A percentile compares a stretch with the other conserved stretches of the same genome.
These are phyloP conservation scores for Phytopythium oedochilum DNA, from an alignment of 352 stramenopile genomes.

Conservation along the genomic window DNA sequence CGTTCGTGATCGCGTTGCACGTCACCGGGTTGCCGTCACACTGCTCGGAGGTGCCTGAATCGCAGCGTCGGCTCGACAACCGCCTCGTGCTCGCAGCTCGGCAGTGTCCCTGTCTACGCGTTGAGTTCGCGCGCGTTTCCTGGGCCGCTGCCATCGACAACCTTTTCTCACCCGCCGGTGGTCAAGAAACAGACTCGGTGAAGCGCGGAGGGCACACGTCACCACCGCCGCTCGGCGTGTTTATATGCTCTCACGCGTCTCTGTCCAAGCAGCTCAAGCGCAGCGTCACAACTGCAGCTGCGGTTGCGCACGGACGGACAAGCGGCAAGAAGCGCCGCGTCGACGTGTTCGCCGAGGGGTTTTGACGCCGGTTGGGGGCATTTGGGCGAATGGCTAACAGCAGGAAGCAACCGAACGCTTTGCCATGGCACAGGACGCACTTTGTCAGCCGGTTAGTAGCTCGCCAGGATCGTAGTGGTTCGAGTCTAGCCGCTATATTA, in stretches of 20 bases:
- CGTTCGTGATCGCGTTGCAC: not conserved
- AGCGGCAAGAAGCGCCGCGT: not conserved
- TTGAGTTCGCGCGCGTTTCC: constrained; percentile 5
- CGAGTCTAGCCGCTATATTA: no score
- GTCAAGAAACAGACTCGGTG: constrained; percentile 4
- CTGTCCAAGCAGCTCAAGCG: constrained; percentile 23
- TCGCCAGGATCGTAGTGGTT: no score
- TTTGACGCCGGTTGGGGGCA: constrained; percentile 9
- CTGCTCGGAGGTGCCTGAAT: no score
- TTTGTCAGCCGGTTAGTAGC: no score
- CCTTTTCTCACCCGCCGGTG: not conserved
- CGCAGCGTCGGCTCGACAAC: not conserved
- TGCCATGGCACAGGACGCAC: no score
- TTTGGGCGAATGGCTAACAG: no score
- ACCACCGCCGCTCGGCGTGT: constrained; percentile 9
- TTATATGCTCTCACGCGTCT: constrained; percentile 16
- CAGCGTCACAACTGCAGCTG: constrained; percentile 5
- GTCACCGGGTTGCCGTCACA: not conserved
- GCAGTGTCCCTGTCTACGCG: not conserved
- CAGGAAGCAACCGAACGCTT: no score
- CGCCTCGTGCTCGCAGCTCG: not conserved
- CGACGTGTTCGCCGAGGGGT: constrained; percentile 24
- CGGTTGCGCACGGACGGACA: not conserved
- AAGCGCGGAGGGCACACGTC: not conserved
- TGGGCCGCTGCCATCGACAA: not conserved